Conservation (phyloP, 2,329 filamentous ascomycete species). For the Madurella fahalii region DNA sequence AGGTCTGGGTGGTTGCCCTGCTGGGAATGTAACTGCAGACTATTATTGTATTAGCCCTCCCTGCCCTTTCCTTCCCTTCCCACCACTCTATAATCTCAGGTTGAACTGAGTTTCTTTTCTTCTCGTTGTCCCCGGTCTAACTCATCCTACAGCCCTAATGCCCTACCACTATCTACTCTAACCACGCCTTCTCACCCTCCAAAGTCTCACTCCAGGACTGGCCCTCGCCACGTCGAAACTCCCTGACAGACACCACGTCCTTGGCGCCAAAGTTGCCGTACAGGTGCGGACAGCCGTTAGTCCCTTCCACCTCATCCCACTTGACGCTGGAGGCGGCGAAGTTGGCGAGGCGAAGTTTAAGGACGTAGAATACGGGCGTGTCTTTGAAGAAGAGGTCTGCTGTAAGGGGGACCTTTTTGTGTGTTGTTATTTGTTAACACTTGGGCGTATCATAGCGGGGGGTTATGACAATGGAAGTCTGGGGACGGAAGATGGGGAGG, state of each 20-base stretch:
- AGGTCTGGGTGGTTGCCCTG: too few relatives aligned
- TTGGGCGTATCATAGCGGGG: neutral
- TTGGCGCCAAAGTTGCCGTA: constrained; percentile 54
- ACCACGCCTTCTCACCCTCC: constrained; percentile 36
- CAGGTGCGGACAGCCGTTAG: constrained; percentile 53
- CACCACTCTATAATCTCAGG: neutral
- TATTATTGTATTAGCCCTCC: neutral
- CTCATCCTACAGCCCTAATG: too few relatives aligned
- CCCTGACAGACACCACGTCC: constrained; percentile 46
- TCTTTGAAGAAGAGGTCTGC: constrained; percentile 43
- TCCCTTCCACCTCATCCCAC: constrained; percentile 48
- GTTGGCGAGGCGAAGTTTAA: constrained; percentile 50
- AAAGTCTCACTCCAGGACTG: constrained; percentile 48
- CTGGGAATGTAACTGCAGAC: neutral
- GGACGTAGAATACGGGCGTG: constrained; percentile 41
- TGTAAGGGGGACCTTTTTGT: constrained; percentile 41
- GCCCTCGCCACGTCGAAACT: constrained; percentile 42
- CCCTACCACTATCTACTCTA: constrained; percentile 30
- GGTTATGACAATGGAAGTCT: neutral
- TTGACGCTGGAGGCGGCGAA: constrained; percentile 40
- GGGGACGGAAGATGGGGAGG: neutral
- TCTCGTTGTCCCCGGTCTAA: too few relatives aligned
- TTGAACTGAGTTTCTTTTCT: neutral
- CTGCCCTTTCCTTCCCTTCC: neutral
- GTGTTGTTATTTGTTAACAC: neutral